Base-by-base conservation (phyloP, 768 basidiomycete genomes). In the Termitomyces heimii region DNA sequence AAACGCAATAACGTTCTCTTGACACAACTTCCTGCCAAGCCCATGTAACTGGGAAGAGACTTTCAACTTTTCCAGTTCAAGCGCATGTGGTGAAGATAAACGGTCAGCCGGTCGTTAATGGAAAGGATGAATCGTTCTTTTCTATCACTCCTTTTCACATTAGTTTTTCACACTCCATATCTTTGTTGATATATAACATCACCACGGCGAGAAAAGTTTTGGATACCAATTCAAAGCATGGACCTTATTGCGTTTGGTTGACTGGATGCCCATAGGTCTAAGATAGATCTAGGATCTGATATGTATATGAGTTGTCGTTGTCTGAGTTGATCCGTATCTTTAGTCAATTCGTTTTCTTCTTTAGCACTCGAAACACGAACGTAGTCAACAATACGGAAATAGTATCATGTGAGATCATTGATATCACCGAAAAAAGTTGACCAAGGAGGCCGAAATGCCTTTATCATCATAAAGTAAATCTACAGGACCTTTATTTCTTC, bases 11-110 rank as follows among this genome's bases (percentile, higher is more conserved):
- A 85, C 57, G 83, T 97, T 55, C 84, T 99, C 61, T 83, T 87
- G 61, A 95, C 96, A 18, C 94, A 98, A 68, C 80, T 91, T 20
- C 94, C 96, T 28, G 75, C 81, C 54, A 94, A 93, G 73, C 94
- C 95, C 20, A 78, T 95, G 78, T 97, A 80, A 81, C 18, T 54
- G 45, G 45, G 18, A 12, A 42, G 26, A 35, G 26, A 24, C 46
- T 20, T 20, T 34, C 28, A 35, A 51, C 5, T 42, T 22, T 26
- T 31, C 35, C 37, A 29, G 44, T 54, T 49, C n/a, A 28, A 4
- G 39, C 24, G 45, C 12, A 42, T 18, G 28, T 24, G 44, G 44
- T 57, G 28, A 24, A 46, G 13, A 55, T 31, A 0, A 13, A 18
- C 32, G 45, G 51, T 7, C n/a, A 53, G 35, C 5, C 3, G 31